Evolutionary conservation across 2,329 filamentous ascomycete genomes (phyloP).

Genomic region (Torrubiella hemipterigena): DNA sequence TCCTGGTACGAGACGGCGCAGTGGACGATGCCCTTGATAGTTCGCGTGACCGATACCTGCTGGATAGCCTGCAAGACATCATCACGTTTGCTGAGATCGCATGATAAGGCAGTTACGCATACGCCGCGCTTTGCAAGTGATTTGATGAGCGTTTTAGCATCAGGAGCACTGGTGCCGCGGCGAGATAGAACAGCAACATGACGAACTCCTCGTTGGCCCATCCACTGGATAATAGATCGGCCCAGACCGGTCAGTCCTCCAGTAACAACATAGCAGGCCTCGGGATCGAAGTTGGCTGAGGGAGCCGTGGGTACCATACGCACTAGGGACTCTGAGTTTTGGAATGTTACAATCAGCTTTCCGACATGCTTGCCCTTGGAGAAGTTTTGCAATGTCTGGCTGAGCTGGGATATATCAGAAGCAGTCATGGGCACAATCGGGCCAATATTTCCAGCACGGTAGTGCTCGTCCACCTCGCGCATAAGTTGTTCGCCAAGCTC

Average conservation of each 20-base stretch:
- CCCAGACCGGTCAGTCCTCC: conserved; percentile 11
- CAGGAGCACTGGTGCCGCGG: conserved; percentile 1
- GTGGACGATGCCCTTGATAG: background rate
- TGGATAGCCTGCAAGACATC: background rate
- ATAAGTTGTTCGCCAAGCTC: no score
- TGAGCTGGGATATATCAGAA: conserved; percentile 16
- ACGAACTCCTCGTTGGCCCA: conserved; percentile 12
- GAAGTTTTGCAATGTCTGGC: conserved; percentile 11
- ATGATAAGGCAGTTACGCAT: background rate
- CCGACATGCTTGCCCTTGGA: conserved; percentile 11
- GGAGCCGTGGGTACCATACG: background rate
- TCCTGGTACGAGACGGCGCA: background rate
- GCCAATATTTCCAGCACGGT: conserved; percentile 11
- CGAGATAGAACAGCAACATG: conserved; percentile 12
- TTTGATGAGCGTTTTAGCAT: background rate
- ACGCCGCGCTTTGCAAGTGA: background rate
- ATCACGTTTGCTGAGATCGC: no score
- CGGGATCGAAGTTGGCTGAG: conserved; percentile 8
- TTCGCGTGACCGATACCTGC: background rate
- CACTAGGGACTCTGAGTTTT: conserved; percentile 5
- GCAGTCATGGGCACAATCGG: conserved; percentile 13
- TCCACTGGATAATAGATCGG: conserved; percentile 10
- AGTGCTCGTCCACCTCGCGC: no score
- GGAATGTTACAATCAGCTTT: conserved; percentile 12
- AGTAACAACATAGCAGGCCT: conserved; percentile 11